These are phyloP conservation scores for Infundibulicybe gibba DNA, from an alignment of 768 basidiomycete species.

Conservation along the genomic window DNA sequence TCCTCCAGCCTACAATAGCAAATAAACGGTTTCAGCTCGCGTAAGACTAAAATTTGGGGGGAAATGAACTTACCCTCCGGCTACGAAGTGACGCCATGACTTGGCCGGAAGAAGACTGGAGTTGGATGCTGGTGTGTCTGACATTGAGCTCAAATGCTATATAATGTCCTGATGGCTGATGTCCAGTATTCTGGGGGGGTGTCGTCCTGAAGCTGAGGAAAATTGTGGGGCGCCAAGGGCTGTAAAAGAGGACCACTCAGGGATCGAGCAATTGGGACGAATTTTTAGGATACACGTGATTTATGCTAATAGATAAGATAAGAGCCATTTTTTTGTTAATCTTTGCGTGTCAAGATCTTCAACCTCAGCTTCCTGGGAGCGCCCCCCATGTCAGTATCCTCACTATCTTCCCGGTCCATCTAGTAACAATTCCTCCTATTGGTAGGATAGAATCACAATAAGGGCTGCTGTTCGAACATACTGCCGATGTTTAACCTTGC, in stretches of 20 bases:
- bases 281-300: slow-evolving; percentile 7
- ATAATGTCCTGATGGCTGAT: not conserved
- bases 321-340: too few species aligned
- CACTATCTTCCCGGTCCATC: not conserved
- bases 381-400: slow-evolving; percentile 8
- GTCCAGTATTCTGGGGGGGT: not conserved
- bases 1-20: slow-evolving; percentile 66
- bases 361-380: not conserved
- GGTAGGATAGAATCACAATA: too few species aligned
- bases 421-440: too few species aligned
- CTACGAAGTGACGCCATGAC: slow-evolving; percentile 83
- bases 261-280: not conserved
- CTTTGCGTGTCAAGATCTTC: slow-evolving; percentile 3
- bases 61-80: slow-evolving; percentile 68
- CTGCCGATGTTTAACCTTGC: slow-evolving; percentile 41
- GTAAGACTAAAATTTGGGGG: not conserved
- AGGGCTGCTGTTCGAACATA: too few species aligned
- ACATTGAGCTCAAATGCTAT: slow-evolving; percentile 7
- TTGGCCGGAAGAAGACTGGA: slow-evolving; percentile 55
- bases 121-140: slow-evolving; percentile 25
- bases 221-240: slow-evolving; percentile 10
- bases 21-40: slow-evolving; percentile 3
- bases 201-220: not conserved
- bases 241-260: slow-evolving; percentile 1
- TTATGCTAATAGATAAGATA: slow-evolving; percentile 5